A percentile compares a stretch with the other conserved stretches of the same genome.
Evolutionary conservation across 2,329 filamentous ascomycete species (phyloP).

Genomic region (Aspergillus sp.): DNA sequence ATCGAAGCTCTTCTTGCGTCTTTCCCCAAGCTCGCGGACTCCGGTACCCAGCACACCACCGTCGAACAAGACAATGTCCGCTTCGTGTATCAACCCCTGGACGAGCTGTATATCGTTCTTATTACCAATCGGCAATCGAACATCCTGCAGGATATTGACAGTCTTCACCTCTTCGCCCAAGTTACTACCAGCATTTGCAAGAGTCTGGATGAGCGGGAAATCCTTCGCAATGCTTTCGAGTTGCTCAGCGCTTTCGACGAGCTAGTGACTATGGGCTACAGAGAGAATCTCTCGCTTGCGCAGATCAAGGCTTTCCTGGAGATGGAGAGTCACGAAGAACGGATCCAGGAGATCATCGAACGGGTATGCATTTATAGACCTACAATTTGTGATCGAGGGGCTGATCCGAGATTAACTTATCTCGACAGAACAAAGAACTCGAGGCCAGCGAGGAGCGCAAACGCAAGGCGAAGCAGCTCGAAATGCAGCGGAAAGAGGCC

Average conservation of each 20-base stretch:
- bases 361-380: slow-evolving; percentile 55
- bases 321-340: slow-evolving; percentile 98
- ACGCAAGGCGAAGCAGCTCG: slow-evolving; percentile 95
- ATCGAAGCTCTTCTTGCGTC: slow-evolving; percentile 96
- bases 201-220: slow-evolving; percentile 92
- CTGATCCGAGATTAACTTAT: slow-evolving; percentile 21
- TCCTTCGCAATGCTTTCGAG: slow-evolving; percentile 91
- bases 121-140: slow-evolving; percentile 99
- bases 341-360: slow-evolving; percentile 97
- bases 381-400: slow-evolving; percentile 9
- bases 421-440: slow-evolving; percentile 85
- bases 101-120: slow-evolving; percentile 99
- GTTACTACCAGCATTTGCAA: slow-evolving; percentile 96
- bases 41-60: slow-evolving; percentile 93
- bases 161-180: slow-evolving; percentile 94
- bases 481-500: slow-evolving; percentile 97
- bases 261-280: slow-evolving; percentile 89
- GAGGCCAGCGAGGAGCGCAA: slow-evolving; percentile 98
- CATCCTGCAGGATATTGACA: slow-evolving; percentile 98
- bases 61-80: slow-evolving; percentile 99
- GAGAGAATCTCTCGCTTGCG: slow-evolving; percentile 91
- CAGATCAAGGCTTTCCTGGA: slow-evolving; percentile 99
- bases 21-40: slow-evolving; percentile 95
- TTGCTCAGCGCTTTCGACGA: slow-evolving; percentile 96
- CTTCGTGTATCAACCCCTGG: slow-evolving; percentile 97